Evolutionary conservation across 306 rosid genomes (phyloP).

Genomic region (Castanea mollissima): DNA sequence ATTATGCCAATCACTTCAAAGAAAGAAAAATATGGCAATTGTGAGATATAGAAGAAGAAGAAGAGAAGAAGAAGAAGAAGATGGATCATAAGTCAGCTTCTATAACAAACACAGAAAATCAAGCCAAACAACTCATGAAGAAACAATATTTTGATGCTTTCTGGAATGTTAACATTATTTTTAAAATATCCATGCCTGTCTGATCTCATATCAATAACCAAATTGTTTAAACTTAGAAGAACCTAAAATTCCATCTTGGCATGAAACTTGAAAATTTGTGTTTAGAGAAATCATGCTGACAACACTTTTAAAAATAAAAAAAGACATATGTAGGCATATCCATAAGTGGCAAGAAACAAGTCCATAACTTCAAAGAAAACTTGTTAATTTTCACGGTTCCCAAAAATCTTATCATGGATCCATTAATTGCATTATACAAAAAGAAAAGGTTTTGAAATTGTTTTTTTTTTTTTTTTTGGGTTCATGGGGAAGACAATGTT

Average conservation of each 20-base stretch:
- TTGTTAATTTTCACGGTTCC: neutral
- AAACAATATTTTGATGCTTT: neutral
- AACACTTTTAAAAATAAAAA: neutral
- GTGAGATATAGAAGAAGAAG: neutral
- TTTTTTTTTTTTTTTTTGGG: neutral
- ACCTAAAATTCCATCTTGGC: neutral
- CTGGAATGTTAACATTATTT: neutral
- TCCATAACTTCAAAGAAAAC: neutral
- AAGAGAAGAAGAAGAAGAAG: neutral
- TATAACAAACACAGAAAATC: neutral
- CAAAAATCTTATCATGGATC: neutral
- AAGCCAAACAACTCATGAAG: neutral
- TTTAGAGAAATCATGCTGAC: neutral
- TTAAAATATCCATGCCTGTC: neutral
- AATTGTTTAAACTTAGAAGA: neutral
- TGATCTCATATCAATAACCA: neutral
- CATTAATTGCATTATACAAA: neutral
- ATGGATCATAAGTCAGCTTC: neutral
- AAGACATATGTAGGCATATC: neutral
- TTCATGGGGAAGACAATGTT: neutral
- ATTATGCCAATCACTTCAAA: constrained; percentile 88
- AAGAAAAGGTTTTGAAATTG: neutral
- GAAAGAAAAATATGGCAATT: neutral
- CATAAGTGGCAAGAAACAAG: neutral
- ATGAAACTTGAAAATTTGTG: neutral